Evolutionary conservation across 805 yeast genomes (phyloP).

Genomic region (Tetrapisispora nanseiensis): DNA sequence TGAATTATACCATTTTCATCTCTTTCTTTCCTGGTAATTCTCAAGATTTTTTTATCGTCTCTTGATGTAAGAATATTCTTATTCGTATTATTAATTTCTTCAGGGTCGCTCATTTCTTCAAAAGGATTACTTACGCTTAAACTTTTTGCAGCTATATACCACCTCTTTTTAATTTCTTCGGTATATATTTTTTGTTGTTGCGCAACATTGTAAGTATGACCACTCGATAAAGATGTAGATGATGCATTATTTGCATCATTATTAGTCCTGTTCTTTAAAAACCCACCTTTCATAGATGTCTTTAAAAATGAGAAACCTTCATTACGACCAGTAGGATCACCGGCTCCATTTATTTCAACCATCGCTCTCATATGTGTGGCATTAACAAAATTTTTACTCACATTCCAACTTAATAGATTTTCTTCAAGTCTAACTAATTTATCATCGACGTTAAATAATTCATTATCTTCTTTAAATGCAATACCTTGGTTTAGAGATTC

Average conservation of each 20-base stretch:
- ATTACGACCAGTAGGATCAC: conserved; percentile 89
- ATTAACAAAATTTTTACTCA: conserved; percentile 80
- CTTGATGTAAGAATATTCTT: conserved; percentile 20
- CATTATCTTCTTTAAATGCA: conserved; percentile 74
- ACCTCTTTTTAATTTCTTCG: conserved; percentile 76
- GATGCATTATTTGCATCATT: not conserved
- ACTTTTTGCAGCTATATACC: conserved; percentile 74
- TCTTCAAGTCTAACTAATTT: conserved; percentile 62
- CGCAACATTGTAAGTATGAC: conserved; percentile 72
- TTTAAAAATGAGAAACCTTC: conserved; percentile 80
- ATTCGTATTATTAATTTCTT: conserved; percentile 30
- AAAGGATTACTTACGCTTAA: conserved; percentile 36
- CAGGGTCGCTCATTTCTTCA: conserved; percentile 30
- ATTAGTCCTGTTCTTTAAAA: conserved; percentile 33
- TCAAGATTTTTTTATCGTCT: conserved; percentile 36
- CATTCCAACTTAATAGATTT: conserved; percentile 88
- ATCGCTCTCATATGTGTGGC: conserved; percentile 96
- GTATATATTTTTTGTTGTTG: conserved; percentile 86
- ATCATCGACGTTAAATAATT: conserved; percentile 39
- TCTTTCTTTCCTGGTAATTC: conserved; percentile 67
- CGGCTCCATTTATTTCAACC: conserved; percentile 89
- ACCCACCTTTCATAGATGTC: conserved; percentile 94
- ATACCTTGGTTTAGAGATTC: conserved; percentile 95
- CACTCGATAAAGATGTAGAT: conserved; percentile 20
- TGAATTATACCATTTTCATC: conserved; percentile 83